phyloP scores from a whole-genome alignment of 2,329 filamentous ascomycete genomes.

The Epicoccum sorghinum region DNA sequence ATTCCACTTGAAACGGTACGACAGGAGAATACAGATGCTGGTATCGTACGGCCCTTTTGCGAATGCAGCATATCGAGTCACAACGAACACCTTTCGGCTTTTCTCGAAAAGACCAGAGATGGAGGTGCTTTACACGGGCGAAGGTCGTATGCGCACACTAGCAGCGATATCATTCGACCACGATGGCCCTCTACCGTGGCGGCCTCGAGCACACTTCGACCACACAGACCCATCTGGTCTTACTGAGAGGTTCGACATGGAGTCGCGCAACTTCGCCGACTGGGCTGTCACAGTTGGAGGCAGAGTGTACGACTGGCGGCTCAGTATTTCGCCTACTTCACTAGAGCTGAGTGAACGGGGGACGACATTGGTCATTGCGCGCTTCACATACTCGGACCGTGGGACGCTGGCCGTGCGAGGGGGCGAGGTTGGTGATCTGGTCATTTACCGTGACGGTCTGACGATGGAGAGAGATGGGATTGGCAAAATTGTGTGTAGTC shows the following conservation, averaged over 20 bases:
- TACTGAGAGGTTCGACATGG: slow-evolving; percentile 25
- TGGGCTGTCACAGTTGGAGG: slow-evolving; percentile 28
- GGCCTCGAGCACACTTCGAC: slow-evolving; percentile 38
- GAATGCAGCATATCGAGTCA: slow-evolving; percentile 34
- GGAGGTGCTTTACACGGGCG: slow-evolving; percentile 33
- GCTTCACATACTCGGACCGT: slow-evolving; percentile 37
- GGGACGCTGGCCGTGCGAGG: slow-evolving; percentile 36
- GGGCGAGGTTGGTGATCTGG: slow-evolving; percentile 37
- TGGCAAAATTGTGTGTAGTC: slow-evolving; percentile 35
- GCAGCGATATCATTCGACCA: slow-evolving; percentile 36
- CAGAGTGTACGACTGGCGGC: slow-evolving; percentile 32
- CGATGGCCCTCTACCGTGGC: slow-evolving; percentile 40
- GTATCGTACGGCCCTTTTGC: slow-evolving; percentile 22
- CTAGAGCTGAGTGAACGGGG: slow-evolving; percentile 29
- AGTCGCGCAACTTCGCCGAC: slow-evolving; percentile 40
- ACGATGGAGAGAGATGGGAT: slow-evolving; percentile 29
- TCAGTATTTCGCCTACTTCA: slow-evolving; percentile 31
- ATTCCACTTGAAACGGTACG: slow-evolving; percentile 32
- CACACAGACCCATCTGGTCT: slow-evolving; percentile 19
- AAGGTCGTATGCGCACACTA: slow-evolving; percentile 29
- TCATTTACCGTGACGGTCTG: slow-evolving; percentile 32
- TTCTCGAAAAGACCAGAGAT: slow-evolving; percentile 45
- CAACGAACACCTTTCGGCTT: slow-evolving; percentile 29
- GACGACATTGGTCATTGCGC: slow-evolving; percentile 31
- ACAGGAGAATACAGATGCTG: slow-evolving; percentile 35